phyloP scores from a whole-genome alignment of 176 grass and related monocot species.

The Paspalum vaginatum region DNA sequence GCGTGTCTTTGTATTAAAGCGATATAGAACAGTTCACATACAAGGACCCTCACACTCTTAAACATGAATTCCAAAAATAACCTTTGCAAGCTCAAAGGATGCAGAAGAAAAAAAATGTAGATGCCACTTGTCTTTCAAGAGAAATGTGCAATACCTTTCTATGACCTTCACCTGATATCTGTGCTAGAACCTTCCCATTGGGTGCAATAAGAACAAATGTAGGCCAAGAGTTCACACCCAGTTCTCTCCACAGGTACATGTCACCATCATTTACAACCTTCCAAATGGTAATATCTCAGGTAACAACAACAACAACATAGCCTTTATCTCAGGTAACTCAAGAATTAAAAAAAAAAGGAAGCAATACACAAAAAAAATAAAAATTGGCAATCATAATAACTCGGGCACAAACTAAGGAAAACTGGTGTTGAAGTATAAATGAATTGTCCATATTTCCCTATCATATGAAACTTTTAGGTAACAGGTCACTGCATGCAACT shows the following conservation, averaged over 20 bases:
- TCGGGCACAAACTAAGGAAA: too few species aligned
- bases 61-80: background rate
- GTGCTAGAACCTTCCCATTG: constrained; percentile 87
- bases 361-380: background rate
- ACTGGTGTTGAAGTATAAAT: too few species aligned
- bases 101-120: background rate
- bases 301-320: too few species aligned
- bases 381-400: background rate
- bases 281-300: constrained; percentile 42
- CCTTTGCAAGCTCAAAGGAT: constrained; percentile 6
- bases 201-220: constrained; percentile 90
- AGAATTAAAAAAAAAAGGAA: background rate
- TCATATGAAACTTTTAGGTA: too few species aligned
- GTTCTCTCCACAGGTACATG: constrained; percentile 94
- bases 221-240: constrained; percentile 95
- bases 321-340: constrained; percentile 37
- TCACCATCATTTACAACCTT: constrained; percentile 95
- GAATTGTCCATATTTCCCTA: too few species aligned
- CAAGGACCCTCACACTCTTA: background rate
- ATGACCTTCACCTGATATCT: constrained; percentile 89
- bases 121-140: constrained; percentile 5
- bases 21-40: background rate
- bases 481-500: too few species aligned
- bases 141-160: constrained; percentile 64
- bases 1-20: too few species aligned